Percentiles rank a stretch among this genome's conserved stretches.
Evolutionary conservation across 1,139 yeast genomes (phyloP).

Genomic region (Blastobotrys serpentis): DNA sequence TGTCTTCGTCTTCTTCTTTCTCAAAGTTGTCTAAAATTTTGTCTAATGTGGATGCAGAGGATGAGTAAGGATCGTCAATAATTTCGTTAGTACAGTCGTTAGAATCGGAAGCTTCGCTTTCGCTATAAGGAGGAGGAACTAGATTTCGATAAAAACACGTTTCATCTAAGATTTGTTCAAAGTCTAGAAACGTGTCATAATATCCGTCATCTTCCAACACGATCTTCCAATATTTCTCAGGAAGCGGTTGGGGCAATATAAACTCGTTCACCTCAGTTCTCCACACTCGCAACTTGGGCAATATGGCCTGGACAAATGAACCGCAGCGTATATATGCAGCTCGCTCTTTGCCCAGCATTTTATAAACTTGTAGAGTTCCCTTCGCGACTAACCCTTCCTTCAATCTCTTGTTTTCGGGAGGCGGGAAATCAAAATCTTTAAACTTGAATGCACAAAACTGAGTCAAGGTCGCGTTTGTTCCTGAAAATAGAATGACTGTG

Average conservation of each 20-base stretch:
- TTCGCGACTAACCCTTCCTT: conserved; percentile 30
- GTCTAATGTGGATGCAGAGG: conserved; percentile 33
- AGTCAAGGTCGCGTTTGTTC: conserved; percentile 24
- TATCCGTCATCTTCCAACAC: conserved; percentile 35
- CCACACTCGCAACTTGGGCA: conserved; percentile 59
- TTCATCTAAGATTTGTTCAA: conserved; percentile 26
- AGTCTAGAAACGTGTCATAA: conserved; percentile 16
- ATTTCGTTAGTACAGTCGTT: background rate
- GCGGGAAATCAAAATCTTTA: conserved; percentile 25
- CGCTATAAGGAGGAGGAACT: conserved; percentile 14
- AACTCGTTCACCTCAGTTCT: conserved; percentile 55
- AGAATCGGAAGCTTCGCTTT: background rate
- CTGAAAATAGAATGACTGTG: conserved; percentile 26
- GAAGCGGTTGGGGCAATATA: conserved; percentile 64
- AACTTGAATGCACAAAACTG: conserved; percentile 25
- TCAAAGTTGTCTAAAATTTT: conserved; percentile 31
- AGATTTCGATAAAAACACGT: conserved; percentile 25
- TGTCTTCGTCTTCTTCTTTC: conserved; percentile 7
- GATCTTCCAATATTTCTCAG: conserved; percentile 71
- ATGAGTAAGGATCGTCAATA: conserved; percentile 14
- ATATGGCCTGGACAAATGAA: conserved; percentile 60
- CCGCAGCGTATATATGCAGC: conserved; percentile 65
- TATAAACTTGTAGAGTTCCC: conserved; percentile 65
- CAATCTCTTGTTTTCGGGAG: conserved; percentile 20
- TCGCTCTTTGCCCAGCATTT: conserved; percentile 54